These are phyloP conservation scores for Populus hybrid DNA, from an alignment of 441 rosid species.

Conservation along the genomic window DNA sequence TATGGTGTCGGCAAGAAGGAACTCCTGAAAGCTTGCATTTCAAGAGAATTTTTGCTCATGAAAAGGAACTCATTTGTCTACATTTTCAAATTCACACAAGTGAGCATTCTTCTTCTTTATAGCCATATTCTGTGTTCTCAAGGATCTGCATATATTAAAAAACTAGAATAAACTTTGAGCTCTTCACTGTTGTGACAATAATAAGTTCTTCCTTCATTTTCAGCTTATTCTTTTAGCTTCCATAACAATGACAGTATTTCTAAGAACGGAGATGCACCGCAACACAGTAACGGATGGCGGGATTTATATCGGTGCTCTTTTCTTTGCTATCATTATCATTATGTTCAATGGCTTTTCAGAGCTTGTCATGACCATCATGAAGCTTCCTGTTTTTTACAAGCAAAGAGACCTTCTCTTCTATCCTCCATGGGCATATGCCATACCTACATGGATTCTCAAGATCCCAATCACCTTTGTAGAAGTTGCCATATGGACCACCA, in stretches of 20 bases:
- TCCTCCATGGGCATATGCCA: slow-evolving; percentile 89
- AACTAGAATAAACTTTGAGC: neutral
- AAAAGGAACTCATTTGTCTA: slow-evolving; percentile 80
- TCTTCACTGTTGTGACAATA: neutral
- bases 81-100: slow-evolving; percentile 62
- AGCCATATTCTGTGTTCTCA: slow-evolving; percentile 10
- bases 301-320: slow-evolving; percentile 62
- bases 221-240: slow-evolving; percentile 56
- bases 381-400: slow-evolving; percentile 88
- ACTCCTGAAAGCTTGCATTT: slow-evolving; percentile 59
- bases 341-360: slow-evolving; percentile 86
- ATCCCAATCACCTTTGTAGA: slow-evolving; percentile 66
- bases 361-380: slow-evolving; percentile 67
- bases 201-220: slow-evolving; percentile 1
- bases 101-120: slow-evolving; percentile 22
- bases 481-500: slow-evolving; percentile 60
- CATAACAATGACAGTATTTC: slow-evolving; percentile 56
- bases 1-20: slow-evolving; percentile 64
- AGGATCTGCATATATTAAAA: neutral
- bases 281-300: slow-evolving; percentile 57
- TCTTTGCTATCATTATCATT: slow-evolving; percentile 43
- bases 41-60: slow-evolving; percentile 76
- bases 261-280: slow-evolving; percentile 61
- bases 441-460: slow-evolving; percentile 80
- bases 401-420: slow-evolving; percentile 82